These are phyloP conservation scores for Solioccasus polychromus DNA, from an alignment of 768 basidiomycete genomes.

Conservation along the genomic window DNA sequence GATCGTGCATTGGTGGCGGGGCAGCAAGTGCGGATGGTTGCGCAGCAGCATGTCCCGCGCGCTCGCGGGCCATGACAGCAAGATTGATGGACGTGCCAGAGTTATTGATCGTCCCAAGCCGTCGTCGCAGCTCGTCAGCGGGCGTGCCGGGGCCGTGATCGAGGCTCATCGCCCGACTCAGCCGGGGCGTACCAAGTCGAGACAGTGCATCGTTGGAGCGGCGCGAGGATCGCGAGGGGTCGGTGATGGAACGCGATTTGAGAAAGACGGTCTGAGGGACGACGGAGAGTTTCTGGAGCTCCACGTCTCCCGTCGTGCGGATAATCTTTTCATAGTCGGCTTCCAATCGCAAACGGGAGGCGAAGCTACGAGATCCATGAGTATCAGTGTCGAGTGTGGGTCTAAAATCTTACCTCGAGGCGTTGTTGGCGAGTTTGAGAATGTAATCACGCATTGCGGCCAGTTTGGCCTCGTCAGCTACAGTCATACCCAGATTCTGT, in stretches of 20 bases:
- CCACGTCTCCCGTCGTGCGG: constrained; percentile 63
- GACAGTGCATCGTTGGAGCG: constrained; percentile 40
- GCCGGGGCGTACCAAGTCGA: constrained; percentile 50
- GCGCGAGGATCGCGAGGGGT: constrained; percentile 40
- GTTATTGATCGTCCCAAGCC: constrained; percentile 71
- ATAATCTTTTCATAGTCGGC: constrained; percentile 61
- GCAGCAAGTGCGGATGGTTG: constrained; percentile 17
- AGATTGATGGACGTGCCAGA: constrained; percentile 63
- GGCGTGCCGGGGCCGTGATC: constrained; percentile 49
- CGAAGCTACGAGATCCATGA: constrained; percentile 47
- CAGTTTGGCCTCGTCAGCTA: constrained; percentile 80
- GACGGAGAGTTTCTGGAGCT: constrained; percentile 83
- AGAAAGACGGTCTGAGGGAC: constrained; percentile 92
- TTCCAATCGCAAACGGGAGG: constrained; percentile 61
- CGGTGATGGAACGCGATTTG: constrained; percentile 42
- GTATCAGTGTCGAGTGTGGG: neutral
- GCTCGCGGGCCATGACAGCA: constrained; percentile 42
- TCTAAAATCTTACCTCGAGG: constrained; percentile 55
- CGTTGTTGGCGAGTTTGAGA: constrained; percentile 75
- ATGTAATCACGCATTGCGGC: constrained; percentile 88
- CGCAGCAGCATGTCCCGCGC: constrained; percentile 31
- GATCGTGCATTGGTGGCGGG: constrained; percentile 37
- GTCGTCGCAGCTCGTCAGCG: constrained; percentile 73
- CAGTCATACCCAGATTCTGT: constrained; percentile 84
- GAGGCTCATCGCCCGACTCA: constrained; percentile 46